Percentiles rank a stretch among this genome's conserved stretches.
These are phyloP conservation scores for Pseudogymnoascus sp. DNA, from an alignment of 2,329 filamentous ascomycete genomes.

Conservation along the genomic window DNA sequence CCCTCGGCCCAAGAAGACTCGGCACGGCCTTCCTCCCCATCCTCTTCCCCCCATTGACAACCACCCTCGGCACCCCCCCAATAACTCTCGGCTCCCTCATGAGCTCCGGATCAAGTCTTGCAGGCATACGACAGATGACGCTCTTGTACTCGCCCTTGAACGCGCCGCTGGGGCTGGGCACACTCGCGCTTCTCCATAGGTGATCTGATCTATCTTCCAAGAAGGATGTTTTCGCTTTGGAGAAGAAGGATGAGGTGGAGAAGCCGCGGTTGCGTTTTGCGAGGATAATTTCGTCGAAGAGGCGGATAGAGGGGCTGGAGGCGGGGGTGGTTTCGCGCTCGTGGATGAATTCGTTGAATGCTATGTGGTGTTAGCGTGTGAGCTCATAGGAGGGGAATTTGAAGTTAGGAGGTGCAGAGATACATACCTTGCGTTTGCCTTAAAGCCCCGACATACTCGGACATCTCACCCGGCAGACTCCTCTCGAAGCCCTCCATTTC, in stretches of 20 bases:
- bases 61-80: constrained; percentile 67
- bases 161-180: constrained; percentile 53
- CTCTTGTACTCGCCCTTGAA: constrained; percentile 57
- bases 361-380: constrained; percentile 40
- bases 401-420: too few species aligned
- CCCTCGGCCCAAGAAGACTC: constrained; percentile 24
- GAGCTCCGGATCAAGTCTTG: constrained; percentile 73
- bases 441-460: constrained; percentile 58
- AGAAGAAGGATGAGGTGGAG: constrained; percentile 50
- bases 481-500: constrained; percentile 60
- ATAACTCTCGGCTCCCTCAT: constrained; percentile 92
- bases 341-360: constrained; percentile 79
- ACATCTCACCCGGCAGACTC: constrained; percentile 58
- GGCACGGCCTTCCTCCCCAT: constrained; percentile 30
- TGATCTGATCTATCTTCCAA: constrained; percentile 69
- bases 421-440: constrained; percentile 57
- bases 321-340: constrained; percentile 63
- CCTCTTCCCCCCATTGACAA: constrained; percentile 29
- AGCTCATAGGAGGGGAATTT: constrained; percentile 18
- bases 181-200: constrained; percentile 65
- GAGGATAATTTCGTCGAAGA: constrained; percentile 80
- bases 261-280: constrained; percentile 64
- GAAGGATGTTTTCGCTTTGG: constrained; percentile 43
- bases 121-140: constrained; percentile 61
- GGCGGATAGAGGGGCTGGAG: constrained; percentile 58